Conservation (phyloP, 345 rosid genomes). For the Populus simonii region DNA sequence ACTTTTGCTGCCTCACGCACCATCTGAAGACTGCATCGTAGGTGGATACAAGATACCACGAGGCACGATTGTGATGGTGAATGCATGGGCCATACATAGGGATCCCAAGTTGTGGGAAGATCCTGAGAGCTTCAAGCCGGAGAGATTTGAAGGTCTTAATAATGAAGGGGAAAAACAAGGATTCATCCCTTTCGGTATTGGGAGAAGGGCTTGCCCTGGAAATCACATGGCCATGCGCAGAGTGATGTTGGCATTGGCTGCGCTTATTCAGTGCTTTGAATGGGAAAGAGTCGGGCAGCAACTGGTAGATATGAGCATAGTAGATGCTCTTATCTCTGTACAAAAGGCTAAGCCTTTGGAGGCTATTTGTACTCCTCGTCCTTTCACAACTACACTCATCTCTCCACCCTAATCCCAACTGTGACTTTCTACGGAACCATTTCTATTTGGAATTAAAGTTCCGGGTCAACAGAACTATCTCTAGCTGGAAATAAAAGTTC, state of each 20-base stretch:
- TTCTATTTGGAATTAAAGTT: too few relatives aligned
- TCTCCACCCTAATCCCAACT: too few relatives aligned
- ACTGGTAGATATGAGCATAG: slow-evolving; percentile 20
- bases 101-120: slow-evolving; percentile 38
- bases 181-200: slow-evolving; percentile 27
- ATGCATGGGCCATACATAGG: slow-evolving; percentile 11
- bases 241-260: slow-evolving; percentile 25
- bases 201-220: slow-evolving; percentile 6
- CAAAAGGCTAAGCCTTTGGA: slow-evolving; percentile 31
- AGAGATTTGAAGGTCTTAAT: slow-evolving; percentile 28
- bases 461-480: too few relatives aligned
- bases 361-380: slow-evolving; percentile 21
- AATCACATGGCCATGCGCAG: slow-evolving; percentile 18
- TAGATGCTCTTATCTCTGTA: slow-evolving; percentile 20
- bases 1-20: slow-evolving; percentile 28
- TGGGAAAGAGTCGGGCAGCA: slow-evolving; percentile 19
- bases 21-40: slow-evolving; percentile 17
- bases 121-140: slow-evolving; percentile 29
- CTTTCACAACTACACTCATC: too few relatives aligned
- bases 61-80: slow-evolving; percentile 17
- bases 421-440: too few relatives aligned
- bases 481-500: too few relatives aligned
- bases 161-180: slow-evolving; percentile 14
- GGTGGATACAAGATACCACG: slow-evolving; percentile 25
- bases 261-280: slow-evolving; percentile 31